Base-by-base conservation (phyloP, 345 rosid species). In the Gossypium mustelinum region DNA sequence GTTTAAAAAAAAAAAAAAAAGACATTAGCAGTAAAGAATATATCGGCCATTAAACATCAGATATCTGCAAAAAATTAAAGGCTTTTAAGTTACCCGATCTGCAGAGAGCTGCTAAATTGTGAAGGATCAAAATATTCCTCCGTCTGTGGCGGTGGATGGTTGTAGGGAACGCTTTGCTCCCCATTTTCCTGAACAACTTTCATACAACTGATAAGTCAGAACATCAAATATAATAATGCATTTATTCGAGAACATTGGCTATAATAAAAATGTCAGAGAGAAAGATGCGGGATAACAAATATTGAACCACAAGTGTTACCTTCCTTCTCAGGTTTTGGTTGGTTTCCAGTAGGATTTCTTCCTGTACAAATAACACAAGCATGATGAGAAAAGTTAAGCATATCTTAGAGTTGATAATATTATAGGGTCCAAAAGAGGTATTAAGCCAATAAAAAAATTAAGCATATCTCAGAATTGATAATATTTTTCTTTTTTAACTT, bases 31-130 rank as follows among this genome's bases (percentile, higher is more conserved):
- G 1, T 39, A 13, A 3, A 68, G 41, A 47, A 22, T 48, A 22
- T 41, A 29, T 34, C 4, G n/a, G 17, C 14, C 12, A 11, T 58
- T 3, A 47, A 22, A 57, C 29, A 11, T 9, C 41, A 63, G 22
- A 11, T 41, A 16, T 9, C 17, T 9, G 9, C 16, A 41, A 1
- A 14, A 43, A n/a, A n/a, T 4, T 57, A 20, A 63, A 1, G 48
- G 11, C 17, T 3, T 47, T 3, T 47, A 60, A 14, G n/a, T 57
- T 81, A 81, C 82, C 81, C 81, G 65, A 81, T 81, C 27, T 81
- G 82, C 61, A 74, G 57, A 12, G 77, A 72, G 56, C 70, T 67
- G 78, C 73, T 79, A 75, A 79, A 75, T 70, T 83, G 82, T 78
- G 78, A 71, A 11, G 82, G 82, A 29, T 70, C 71, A 55, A 78